phyloP scores from a whole-genome alignment of 2,329 filamentous ascomycete genomes.

The Saccharata proteae region DNA sequence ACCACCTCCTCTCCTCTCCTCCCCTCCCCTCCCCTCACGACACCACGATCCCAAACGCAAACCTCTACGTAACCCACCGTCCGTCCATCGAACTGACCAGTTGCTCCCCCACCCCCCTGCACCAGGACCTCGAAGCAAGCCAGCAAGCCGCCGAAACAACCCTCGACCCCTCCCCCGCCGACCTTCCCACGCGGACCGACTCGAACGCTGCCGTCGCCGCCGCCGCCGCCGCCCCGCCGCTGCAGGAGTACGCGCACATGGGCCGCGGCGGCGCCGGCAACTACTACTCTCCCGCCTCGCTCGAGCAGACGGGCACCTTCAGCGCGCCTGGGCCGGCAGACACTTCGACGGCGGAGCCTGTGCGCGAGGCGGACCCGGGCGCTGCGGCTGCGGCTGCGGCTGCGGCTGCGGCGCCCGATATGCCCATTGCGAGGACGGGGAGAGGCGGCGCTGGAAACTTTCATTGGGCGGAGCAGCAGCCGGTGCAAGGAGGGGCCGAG shows the following conservation, averaged over 20 bases:
- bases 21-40: background rate
- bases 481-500: conserved; percentile 14
- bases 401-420: conserved; percentile 14
- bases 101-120: background rate
- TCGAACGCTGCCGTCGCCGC: conserved; percentile 9
- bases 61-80: background rate
- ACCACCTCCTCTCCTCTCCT: background rate
- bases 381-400: no score
- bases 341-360: conserved; percentile 4
- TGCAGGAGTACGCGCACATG: conserved; percentile 30
- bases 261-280: conserved; percentile 36
- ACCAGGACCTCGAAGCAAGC: conserved; percentile 7
- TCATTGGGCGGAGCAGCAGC: conserved; percentile 18
- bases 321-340: conserved; percentile 4
- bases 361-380: conserved; percentile 13
- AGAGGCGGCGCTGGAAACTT: conserved; percentile 37
- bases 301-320: conserved; percentile 28
- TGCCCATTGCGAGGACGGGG: conserved; percentile 24
- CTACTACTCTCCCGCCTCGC: conserved; percentile 30
- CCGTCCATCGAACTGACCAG: background rate
- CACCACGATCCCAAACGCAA: background rate
- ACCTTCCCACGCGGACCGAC: conserved; percentile 15
- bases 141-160: conserved; percentile 4
- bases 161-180: conserved; percentile 28
- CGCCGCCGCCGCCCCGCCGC: conserved; percentile 12